phyloP scores from a whole-genome alignment of 177 flowering plant genomes.

The Telopea speciosissima region DNA sequence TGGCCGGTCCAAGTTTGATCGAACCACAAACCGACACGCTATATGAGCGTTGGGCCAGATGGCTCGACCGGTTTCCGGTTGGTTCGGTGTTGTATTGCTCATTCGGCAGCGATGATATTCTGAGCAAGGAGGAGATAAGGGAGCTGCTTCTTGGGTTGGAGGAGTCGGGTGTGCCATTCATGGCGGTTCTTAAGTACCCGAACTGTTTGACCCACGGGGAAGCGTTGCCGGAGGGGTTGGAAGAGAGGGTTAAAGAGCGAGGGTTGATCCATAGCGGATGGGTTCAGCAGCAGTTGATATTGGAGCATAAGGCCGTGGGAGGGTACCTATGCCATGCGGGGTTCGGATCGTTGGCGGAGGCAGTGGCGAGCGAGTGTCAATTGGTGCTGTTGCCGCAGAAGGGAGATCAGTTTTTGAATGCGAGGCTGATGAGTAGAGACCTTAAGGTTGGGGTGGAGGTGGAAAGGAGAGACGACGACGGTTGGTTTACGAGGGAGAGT shows the following conservation, averaged over 20 bases:
- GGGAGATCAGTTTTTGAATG: background rate
- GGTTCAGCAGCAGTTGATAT: background rate
- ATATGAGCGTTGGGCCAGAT: background rate
- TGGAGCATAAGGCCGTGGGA: background rate
- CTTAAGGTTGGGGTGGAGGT: constrained; percentile 55
- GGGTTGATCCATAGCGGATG: background rate
- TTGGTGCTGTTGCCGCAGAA: background rate
- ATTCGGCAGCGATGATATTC: background rate
- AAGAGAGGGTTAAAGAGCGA: background rate
- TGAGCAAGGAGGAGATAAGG: background rate
- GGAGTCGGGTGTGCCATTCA: background rate
- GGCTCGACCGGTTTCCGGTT: background rate
- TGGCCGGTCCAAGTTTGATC: background rate
- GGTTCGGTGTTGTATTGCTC: background rate
- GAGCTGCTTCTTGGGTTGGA: background rate
- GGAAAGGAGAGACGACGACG: constrained; percentile 43
- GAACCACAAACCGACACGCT: background rate
- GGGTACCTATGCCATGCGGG: background rate
- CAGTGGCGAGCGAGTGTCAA: background rate
- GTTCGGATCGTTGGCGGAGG: background rate
- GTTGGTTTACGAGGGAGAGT: constrained; percentile 31
- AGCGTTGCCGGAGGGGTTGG: background rate
- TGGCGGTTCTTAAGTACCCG: background rate
- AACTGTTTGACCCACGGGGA: background rate
- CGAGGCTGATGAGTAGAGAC: constrained; percentile 30